Conservation (phyloP, 164 flowering plant genomes). For the Magnolia kwangsiensis region DNA sequence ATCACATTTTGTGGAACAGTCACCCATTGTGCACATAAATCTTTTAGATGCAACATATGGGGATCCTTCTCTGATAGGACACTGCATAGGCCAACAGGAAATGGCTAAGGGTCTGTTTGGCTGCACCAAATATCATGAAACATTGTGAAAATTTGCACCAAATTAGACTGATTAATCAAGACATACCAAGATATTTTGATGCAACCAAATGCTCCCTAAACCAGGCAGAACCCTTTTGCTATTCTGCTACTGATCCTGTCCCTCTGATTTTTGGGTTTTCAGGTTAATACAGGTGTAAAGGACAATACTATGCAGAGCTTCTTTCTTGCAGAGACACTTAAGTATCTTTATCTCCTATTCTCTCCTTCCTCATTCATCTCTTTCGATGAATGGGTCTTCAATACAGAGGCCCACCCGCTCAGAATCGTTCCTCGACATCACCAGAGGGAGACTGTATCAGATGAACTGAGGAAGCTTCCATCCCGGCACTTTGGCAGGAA, state of each 20-base stretch:
- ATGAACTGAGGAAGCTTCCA: slow-evolving; percentile 27
- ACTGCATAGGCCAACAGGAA: too few relatives aligned
- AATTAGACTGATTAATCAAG: too few relatives aligned
- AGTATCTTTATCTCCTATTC: slow-evolving; percentile 84
- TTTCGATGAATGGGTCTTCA: slow-evolving; percentile 92
- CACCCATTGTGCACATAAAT: too few relatives aligned
- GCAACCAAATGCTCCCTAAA: too few relatives aligned
- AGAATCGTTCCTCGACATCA: slow-evolving; percentile 50
- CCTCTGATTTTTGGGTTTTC: slow-evolving; percentile 9
- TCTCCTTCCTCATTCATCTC: slow-evolving; percentile 76
- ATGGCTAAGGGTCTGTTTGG: too few relatives aligned
- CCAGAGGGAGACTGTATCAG: slow-evolving; percentile 17
- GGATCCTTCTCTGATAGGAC: too few relatives aligned
- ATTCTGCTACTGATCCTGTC: background rate
- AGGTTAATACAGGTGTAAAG: slow-evolving; percentile 79
- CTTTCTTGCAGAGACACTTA: slow-evolving; percentile 94
- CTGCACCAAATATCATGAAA: too few relatives aligned
- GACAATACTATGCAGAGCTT: slow-evolving; percentile 98
- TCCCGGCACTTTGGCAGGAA: slow-evolving; percentile 46
- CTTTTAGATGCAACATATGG: too few relatives aligned
- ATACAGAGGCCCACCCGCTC: slow-evolving; percentile 96
- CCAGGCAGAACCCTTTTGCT: too few relatives aligned
- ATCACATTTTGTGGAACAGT: too few relatives aligned
- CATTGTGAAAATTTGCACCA: too few relatives aligned
- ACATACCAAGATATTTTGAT: too few relatives aligned